A percentile compares a stretch with the other conserved stretches of the same genome.
Evolutionary conservation across 2,329 filamentous ascomycete genomes (phyloP).

Genomic region (Fusarium incarnatum): DNA sequence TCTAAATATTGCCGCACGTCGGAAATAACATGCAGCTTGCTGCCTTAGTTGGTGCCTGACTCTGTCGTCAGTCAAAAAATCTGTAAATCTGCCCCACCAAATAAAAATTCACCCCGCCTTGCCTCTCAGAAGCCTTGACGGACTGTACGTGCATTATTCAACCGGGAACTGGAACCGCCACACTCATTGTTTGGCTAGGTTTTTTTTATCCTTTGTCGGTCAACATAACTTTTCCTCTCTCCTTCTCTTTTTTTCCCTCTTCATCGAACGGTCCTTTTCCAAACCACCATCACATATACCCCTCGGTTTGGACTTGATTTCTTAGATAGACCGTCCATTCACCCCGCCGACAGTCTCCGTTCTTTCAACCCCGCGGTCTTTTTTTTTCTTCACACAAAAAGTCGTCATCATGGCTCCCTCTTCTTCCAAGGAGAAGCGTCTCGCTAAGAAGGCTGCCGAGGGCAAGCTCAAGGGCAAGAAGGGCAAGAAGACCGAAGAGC

Average conservation of each 20-base stretch:
- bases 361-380: slow-evolving; percentile 45
- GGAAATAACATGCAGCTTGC: slow-evolving; percentile 33
- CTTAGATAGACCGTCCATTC: slow-evolving; percentile 23
- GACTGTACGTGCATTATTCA: slow-evolving; percentile 23
- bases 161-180: slow-evolving; percentile 47
- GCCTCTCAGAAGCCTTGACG: slow-evolving; percentile 47
- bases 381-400: slow-evolving; percentile 21
- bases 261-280: slow-evolving; percentile 43
- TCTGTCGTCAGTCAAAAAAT: slow-evolving; percentile 50
- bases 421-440: slow-evolving; percentile 76
- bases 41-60: slow-evolving; percentile 55
- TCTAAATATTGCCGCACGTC: neutral
- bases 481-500: slow-evolving; percentile 78
- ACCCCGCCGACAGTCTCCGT: slow-evolving; percentile 42
- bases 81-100: slow-evolving; percentile 54
- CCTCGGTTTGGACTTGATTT: slow-evolving; percentile 45
- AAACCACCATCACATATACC: slow-evolving; percentile 35
- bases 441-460: slow-evolving; percentile 77
- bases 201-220: slow-evolving; percentile 37
- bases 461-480: slow-evolving; percentile 76
- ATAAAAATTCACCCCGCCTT: slow-evolving; percentile 57
- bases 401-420: slow-evolving; percentile 66
- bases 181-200: slow-evolving; percentile 40
- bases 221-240: slow-evolving; percentile 33
- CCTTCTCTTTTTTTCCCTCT: slow-evolving; percentile 24